Evolutionary conservation across 2,329 filamentous ascomycete species (phyloP).

Genomic region (Aureobasidium pullulans): DNA sequence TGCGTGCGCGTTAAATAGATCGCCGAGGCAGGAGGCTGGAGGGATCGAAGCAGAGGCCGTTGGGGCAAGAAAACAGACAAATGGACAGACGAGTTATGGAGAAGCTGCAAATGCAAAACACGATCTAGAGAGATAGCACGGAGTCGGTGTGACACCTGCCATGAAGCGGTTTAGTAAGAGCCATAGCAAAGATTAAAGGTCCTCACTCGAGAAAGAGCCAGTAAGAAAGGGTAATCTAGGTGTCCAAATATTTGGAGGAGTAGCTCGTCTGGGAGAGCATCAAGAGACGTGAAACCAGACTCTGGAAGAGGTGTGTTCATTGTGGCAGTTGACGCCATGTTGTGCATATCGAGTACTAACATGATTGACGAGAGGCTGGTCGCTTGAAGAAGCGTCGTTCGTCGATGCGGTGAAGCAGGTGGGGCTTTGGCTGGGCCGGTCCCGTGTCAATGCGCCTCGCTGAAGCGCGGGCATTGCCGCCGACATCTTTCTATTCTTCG

Average conservation of each 20-base stretch:
- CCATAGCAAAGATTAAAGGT: background rate
- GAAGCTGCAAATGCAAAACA: conserved; percentile 56
- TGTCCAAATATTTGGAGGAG: conserved; percentile 37
- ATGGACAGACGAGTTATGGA: conserved; percentile 48
- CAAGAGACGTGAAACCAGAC: background rate
- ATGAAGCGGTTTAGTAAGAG: conserved; percentile 2
- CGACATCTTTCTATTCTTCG: background rate
- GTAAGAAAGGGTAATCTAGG: conserved; percentile 41
- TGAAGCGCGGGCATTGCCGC: background rate
- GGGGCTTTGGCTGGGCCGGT: background rate
- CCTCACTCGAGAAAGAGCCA: conserved; percentile 34
- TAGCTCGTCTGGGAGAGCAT: conserved; percentile 35
- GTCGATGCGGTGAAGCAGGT: conserved; percentile 5
- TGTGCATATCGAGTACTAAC: background rate
- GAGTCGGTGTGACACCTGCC: conserved; percentile 55
- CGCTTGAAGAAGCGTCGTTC: no score
- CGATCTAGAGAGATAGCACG: conserved; percentile 56
- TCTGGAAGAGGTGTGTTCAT: background rate
- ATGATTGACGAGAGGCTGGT: background rate
- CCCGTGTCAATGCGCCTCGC: background rate
- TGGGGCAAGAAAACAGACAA: conserved; percentile 52
- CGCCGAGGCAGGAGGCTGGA: conserved; percentile 55
- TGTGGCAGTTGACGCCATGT: conserved; percentile 1
- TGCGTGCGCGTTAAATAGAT: conserved; percentile 63
- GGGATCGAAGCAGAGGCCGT: conserved; percentile 51